Percentiles rank a stretch among this genome's conserved stretches.
These are phyloP conservation scores for Incumbomyces lentus DNA, from an alignment of 2,329 filamentous ascomycete species.

Conservation along the genomic window DNA sequence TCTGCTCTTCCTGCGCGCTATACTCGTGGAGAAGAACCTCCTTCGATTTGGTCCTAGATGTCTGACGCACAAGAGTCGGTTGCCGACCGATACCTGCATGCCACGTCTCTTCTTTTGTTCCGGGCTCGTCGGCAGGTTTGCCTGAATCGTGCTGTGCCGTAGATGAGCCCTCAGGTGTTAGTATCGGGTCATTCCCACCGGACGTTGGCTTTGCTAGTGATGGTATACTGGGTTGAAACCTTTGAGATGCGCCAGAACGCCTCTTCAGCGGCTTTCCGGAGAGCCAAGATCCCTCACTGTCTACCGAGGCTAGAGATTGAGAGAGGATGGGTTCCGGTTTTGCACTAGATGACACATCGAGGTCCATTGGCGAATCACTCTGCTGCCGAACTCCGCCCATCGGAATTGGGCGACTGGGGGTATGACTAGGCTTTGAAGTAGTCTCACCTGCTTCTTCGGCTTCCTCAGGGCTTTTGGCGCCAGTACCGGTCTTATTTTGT, in stretches of 20 bases:
- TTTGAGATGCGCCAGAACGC: conserved; percentile 29
- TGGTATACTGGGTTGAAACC: conserved; percentile 31
- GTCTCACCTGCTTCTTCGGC: conserved; percentile 29
- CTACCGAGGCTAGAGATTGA: conserved; percentile 83
- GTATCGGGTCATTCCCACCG: conserved; percentile 40
- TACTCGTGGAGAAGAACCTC: conserved; percentile 50
- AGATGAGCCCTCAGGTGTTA: conserved; percentile 19
- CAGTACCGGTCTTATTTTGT: conserved; percentile 29
- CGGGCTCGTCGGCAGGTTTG: conserved; percentile 14
- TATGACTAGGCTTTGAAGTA: neutral
- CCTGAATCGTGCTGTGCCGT: conserved; percentile 13
- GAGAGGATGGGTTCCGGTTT: conserved; percentile 42
- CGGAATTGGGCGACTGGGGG: conserved; percentile 12
- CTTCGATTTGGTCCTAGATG: conserved; percentile 48
- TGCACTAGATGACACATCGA: conserved; percentile 9
- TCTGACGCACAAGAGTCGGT: conserved; percentile 54
- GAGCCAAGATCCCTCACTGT: conserved; percentile 93
- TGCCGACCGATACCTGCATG: conserved; percentile 45
- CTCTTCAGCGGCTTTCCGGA: conserved; percentile 57
- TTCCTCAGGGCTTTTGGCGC: conserved; percentile 40
- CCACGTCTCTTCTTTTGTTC: conserved; percentile 32
- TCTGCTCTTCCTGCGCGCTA: conserved; percentile 23
- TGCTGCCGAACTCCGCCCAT: conserved; percentile 3
- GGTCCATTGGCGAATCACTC: conserved; percentile 9
- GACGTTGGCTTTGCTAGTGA: conserved; percentile 28